Evolutionary conservation across 805 yeast species (phyloP), one percentile per base, ranked within the genome.

Genomic region (Crinitomyces ghanaensis): DNA sequence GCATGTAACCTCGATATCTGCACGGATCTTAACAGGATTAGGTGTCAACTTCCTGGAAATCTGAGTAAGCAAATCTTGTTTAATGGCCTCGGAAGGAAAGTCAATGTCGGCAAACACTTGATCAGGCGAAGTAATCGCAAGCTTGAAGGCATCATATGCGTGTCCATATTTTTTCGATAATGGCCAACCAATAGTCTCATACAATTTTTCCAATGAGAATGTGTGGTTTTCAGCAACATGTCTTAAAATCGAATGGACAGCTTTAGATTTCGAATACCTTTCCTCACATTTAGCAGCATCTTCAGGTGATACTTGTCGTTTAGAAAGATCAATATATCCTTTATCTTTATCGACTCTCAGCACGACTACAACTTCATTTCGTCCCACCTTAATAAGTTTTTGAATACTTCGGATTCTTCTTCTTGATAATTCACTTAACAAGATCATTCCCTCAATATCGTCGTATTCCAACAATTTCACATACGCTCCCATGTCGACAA

Each of bases 401-500:
- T 91, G 98, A 54, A 91, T 91, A 34, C 96, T 84, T 61, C 98
- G 75, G 53, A 91, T 91, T 67, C 98, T 93, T 70, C 98, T 84
- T 73, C 98, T 82, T 23, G 97, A 86, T 49, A 91, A 72, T 65
- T 91, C 98, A 26, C 94, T 80, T 51, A 91, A 72, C 45, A 91
- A 68, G 38, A 91, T 94, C 98, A 91, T 91, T 53, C 98, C 98
- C 63, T 91, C 98, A 54, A 91, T 88, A 59, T 88, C 91, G 63
- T 91, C 97, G 56, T 91, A 91, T 63, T 91, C 98, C 44, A 91
- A 70, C 45, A 91, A 70, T 60, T 85, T 88, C 44, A 91, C 65
- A 59, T 91, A 91, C 9, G 98, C 98, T 39, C 98, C 98, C 98
- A 91, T 91, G 61, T 91, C 98, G 47, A 97, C 98, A 50, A 91